These are phyloP conservation scores for Penicillium taxi DNA, from an alignment of 495 filamentous ascomycete genomes.

Conservation along the genomic window DNA sequence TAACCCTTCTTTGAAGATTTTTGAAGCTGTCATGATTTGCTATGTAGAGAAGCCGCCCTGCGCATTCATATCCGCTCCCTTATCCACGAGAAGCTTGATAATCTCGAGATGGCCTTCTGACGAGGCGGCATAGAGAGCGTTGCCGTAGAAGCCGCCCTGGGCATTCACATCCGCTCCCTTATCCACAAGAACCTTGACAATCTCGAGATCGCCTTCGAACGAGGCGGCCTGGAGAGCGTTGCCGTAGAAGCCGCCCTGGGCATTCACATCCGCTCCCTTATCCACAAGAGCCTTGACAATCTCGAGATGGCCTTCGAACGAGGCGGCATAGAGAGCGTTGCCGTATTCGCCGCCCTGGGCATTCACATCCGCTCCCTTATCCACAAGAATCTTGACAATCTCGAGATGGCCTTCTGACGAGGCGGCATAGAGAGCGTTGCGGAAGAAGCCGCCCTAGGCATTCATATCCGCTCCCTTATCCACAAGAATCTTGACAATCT, in stretches of 20 bases:
- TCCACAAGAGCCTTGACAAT: no score
- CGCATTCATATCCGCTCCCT: background rate
- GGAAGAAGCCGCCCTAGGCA: background rate
- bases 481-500: background rate
- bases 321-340: no score
- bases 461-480: background rate
- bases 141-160: slow-evolving; percentile 15
- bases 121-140: slow-evolving; percentile 24
- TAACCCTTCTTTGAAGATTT: no score
- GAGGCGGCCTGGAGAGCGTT: background rate
- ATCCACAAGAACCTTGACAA: background rate
- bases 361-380: no score
- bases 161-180: slow-evolving; percentile 23
- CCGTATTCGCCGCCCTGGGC: no score
- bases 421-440: background rate
- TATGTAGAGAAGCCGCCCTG: background rate
- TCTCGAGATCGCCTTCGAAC: background rate
- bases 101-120: slow-evolving; percentile 2
- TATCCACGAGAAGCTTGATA: slow-evolving; percentile 8
- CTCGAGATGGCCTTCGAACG: no score
- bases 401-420: no score
- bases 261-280: no score
- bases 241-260: no score
- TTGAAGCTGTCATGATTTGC: no score
- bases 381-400: no score